Base-by-base conservation (phyloP, 345 rosid genomes). In the Hirschfeldia incana region DNA sequence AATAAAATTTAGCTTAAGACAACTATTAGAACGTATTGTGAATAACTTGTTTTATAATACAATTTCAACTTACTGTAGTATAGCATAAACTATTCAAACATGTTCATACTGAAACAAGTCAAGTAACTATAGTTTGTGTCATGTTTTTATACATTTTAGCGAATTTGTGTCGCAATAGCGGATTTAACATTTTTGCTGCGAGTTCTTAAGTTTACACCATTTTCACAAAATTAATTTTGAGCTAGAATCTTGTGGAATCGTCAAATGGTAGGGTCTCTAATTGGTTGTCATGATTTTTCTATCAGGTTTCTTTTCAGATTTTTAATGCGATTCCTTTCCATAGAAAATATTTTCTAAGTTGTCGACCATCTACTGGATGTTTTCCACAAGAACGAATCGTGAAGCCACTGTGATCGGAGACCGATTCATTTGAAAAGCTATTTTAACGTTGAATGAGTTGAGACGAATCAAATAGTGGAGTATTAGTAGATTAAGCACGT, bases 381-480 rank as follows among this genome's bases (percentile, higher is more conserved):
- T 60, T 30, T 28, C 27, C 13, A 4, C 36, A 69, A 60, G 29
- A 68, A 1, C 61, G 27, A 44, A 46, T 69, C 53, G 69, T 76
- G 74, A 37, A 76, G 37, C 33, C 68, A 70, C 58, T 70, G 65
- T 70, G 44, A 72, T 72, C 39, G 68, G 30, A 78, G 81, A 78
- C 53, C 62, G 17, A 65, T 3, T 57, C 33, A 65, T 72, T 58
- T 60, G 71, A 11, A 37, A 49, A 58, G 57, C 42, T 27, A 64
- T 36, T 70, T 34, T 8, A 17, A 42, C 34, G 60, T 65, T 55
- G 51, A 72, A 65, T 39, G 68, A 65, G 15, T 71, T 65, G 81
- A 65, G 68, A 66, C 68, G 34, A 73, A 67, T 67, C 78, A 73
- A 79, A 74, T 74, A 74, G 70, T 74, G 82, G 75, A 79, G 29